phyloP scores from a whole-genome alignment of 441 rosid genomes.

The Gossypium davidsonii region DNA sequence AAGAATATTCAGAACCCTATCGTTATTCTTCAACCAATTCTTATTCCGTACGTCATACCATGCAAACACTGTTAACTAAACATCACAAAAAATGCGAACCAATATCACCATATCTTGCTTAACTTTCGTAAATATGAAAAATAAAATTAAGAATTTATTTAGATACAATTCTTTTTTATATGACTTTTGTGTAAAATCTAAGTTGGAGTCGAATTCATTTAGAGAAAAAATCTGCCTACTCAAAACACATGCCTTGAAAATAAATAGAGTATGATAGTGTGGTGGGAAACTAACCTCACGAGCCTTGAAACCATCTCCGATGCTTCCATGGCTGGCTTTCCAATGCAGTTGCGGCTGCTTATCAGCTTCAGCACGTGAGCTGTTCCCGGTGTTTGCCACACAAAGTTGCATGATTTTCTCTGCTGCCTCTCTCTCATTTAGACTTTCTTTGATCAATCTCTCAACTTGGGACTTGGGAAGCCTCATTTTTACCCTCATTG shows the following conservation, averaged over 20 bases:
- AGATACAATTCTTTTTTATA: too few relatives aligned
- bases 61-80: too few relatives aligned
- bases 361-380: slow-evolving; percentile 4
- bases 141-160: too few relatives aligned
- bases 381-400: slow-evolving; percentile 23
- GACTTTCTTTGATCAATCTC: slow-evolving; percentile 58
- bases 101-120: too few relatives aligned
- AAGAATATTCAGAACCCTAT: too few relatives aligned
- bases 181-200: too few relatives aligned
- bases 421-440: slow-evolving; percentile 54
- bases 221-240: too few relatives aligned
- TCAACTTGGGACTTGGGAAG: slow-evolving; percentile 64
- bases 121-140: too few relatives aligned
- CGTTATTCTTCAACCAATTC: too few relatives aligned
- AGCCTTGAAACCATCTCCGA: slow-evolving; percentile 30
- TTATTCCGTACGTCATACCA: too few relatives aligned
- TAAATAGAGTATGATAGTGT: slow-evolving; percentile 15
- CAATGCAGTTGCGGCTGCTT: slow-evolving; percentile 26
- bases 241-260: neutral
- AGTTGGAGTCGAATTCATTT: too few relatives aligned
- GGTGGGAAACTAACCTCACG: slow-evolving; percentile 35
- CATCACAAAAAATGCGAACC: too few relatives aligned
- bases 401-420: slow-evolving; percentile 60
- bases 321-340: slow-evolving; percentile 28
- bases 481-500: slow-evolving; percentile 54